Base-by-base conservation (phyloP, 176 grass and related monocot species). In the Aegilops umbellulata region DNA sequence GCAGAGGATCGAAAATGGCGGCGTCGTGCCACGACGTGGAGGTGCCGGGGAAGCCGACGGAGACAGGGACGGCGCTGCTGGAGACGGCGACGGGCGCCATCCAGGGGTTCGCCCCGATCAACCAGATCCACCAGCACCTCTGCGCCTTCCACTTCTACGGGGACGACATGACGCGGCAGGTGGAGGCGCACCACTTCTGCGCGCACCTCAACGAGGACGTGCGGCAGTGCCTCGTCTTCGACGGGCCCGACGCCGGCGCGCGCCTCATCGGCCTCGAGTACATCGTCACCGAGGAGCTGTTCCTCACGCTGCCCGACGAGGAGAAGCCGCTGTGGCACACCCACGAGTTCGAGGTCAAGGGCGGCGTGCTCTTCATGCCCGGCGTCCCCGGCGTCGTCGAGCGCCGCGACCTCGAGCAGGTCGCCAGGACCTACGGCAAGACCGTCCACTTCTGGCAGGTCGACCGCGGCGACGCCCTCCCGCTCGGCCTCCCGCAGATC, bases 71-170 rank as follows among this genome's bases (percentile, higher is more conserved):
- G 1, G 78, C 87, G 62, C 83, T 95, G 12, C 79, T 98, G 24
- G 95, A 98, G 60, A 86, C 95, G 4, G 91, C 95, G 12, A 92
- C 93, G 3, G 91, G 87, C 47, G 80, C 83, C n/a, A 90, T 98
- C 66, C 95, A 98, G 83, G 91, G 87, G 4, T 98, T 95, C 79
- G 84, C 66, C 2, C 95, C 95, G 8, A 24, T 98, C 65, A 82
- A 61, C 68, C 87, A 88, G 83, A 98, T 98, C 83, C 95, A 95
- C 80, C 86, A 93, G 84, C 95, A 98, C 66, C 89, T 92, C 8
- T 98, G 95, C 95, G 95, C 93, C 74, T 95, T 98, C 85, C 95
- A 98, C 74, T 94, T 92, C 85, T 98, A 98, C 86, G 87, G 71
- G 0, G 79, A 95, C 88, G 95, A 98, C 91, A 92, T 95, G 95